A percentile compares a stretch with the other conserved stretches of the same genome.
Conservation (phyloP, 805 yeast species). For the Kodamaea kakaduensis region DNA sequence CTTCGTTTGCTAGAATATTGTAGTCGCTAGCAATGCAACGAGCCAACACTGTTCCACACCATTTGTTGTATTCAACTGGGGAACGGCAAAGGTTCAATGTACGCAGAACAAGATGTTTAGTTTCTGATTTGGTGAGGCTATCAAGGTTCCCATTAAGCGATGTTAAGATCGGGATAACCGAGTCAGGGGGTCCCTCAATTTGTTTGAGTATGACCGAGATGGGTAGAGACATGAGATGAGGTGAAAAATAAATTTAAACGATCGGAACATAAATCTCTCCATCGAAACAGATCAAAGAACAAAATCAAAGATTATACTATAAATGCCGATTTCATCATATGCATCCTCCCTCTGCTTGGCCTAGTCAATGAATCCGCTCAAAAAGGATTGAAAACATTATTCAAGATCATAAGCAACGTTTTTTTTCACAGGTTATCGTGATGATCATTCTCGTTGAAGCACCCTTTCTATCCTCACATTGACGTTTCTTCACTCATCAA, state of each 20-base stretch:
- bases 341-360: no score
- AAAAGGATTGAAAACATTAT: no score
- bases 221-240: conserved; percentile 6
- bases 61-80: conserved; percentile 42
- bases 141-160: conserved; percentile 31
- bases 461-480: no score
- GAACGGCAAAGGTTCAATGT: conserved; percentile 42
- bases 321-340: no score
- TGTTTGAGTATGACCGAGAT: conserved; percentile 5
- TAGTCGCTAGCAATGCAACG: conserved; percentile 40
- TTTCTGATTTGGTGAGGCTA: conserved; percentile 46
- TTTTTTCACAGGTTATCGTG: no score
- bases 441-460: no score
- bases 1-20: conserved; percentile 38
- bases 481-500: no score
- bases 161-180: conserved; percentile 29
- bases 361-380: no score
- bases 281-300: no score
- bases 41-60: conserved; percentile 58
- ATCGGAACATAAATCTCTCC: no score
- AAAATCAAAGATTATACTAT: no score
- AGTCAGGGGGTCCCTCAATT: conserved; percentile 4
- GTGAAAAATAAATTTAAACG: conserved; percentile 2
- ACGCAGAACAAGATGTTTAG: conserved; percentile 47
- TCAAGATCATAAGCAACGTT: no score